A percentile compares a stretch with the other conserved stretches of the same genome.
Conservation (phyloP, 257 asterid genomes). For the Eucommia ulmoides region DNA sequence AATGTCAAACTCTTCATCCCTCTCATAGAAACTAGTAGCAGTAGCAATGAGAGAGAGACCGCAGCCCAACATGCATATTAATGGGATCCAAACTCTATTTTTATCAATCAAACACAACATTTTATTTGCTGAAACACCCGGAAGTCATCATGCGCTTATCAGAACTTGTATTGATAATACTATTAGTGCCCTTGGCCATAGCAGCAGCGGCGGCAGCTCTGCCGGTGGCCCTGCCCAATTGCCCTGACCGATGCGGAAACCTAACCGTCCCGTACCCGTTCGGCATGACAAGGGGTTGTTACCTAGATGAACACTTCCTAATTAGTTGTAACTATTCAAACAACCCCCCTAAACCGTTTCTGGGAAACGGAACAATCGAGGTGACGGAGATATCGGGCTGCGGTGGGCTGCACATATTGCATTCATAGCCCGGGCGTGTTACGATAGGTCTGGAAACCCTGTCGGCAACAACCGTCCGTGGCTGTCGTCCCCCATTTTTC, state of each 20-base stretch:
- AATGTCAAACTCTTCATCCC: no score
- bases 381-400: constrained; percentile 9
- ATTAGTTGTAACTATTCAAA: constrained; percentile 6
- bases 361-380: neutral
- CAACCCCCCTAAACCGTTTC: constrained; percentile 3
- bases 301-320: neutral
- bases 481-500: rapidly evolving
- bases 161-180: no score
- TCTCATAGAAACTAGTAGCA: no score
- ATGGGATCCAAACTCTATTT: no score
- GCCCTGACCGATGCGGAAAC: constrained; percentile 17
- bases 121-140: no score
- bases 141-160: no score
- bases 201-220: no score
- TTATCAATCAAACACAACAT: no score
- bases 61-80: no score
- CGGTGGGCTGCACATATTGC: constrained; percentile 12
- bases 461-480: rapidly evolving
- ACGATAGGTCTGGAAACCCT: neutral
- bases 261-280: constrained; percentile 27
- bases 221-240: constrained; percentile 14
- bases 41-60: no score
- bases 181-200: no score
- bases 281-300: constrained; percentile 13
- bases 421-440: constrained; percentile 11